These are phyloP conservation scores for Suillus ampliporus DNA, from an alignment of 768 basidiomycete species.

Conservation along the genomic window DNA sequence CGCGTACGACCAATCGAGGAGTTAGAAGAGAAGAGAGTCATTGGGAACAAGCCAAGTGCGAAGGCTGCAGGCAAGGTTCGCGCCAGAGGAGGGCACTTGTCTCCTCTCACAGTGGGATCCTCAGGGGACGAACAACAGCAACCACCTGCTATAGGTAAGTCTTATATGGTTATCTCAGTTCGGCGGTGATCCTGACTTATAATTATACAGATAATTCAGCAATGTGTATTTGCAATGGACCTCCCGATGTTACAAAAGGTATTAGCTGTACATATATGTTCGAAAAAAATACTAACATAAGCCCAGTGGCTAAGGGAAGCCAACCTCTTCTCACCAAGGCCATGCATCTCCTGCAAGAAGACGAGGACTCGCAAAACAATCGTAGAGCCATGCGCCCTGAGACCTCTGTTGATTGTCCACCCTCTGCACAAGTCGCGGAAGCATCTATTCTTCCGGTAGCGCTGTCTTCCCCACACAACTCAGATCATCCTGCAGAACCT, in stretches of 20 bases:
- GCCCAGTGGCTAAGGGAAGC: neutral
- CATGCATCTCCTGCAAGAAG: neutral
- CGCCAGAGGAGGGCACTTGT: neutral
- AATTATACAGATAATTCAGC: neutral
- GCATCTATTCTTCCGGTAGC: neutral
- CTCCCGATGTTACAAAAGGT: neutral
- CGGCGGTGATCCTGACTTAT: neutral
- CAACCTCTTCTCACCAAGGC: neutral
- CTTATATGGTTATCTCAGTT: neutral
- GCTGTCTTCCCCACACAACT: neutral
- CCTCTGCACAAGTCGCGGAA: neutral
- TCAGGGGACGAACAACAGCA: neutral
- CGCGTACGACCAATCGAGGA: neutral
- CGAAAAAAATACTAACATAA: neutral
- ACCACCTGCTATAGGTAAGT: neutral
- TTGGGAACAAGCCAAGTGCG: neutral
- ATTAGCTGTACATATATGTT: neutral
- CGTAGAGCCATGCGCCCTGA: neutral
- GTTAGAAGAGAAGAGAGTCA: neutral
- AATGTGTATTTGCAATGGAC: neutral
- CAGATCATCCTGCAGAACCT: neutral
- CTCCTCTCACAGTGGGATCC: neutral
- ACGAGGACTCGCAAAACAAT: neutral
- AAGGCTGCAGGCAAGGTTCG: neutral
- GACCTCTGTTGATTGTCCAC: neutral